Evolutionary conservation across 441 rosid genomes (phyloP), one percentile per base, ranked within the genome.

Genomic region (Croton setiger): DNA sequence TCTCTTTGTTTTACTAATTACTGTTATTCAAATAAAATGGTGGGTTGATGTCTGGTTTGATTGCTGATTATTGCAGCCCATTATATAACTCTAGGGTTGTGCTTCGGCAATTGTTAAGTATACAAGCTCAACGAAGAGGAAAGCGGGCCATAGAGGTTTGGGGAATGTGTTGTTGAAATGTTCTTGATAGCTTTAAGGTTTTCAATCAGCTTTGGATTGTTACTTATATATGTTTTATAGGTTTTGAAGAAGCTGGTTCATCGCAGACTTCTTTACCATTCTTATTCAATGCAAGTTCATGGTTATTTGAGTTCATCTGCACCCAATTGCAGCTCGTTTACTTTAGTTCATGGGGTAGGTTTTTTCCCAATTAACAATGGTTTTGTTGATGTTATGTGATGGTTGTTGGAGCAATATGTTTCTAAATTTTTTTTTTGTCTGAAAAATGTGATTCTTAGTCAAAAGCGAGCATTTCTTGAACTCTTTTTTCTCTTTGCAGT

Each of bases 271-370:
- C 80, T 94, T 72, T 95, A 95, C 81, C 88, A 85, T 81, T 90
- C 99, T 45, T 95, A 95, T 81, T 92, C 98, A 60, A 88, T 95
- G 97, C 94, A 86, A 81, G 96, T 95, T 77, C 88, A 92, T 71
- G 99, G 99, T 52, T 92, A 79, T 63, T 74, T 88, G 74, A 77
- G 83, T 61, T 82, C 89, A 44, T 73, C 72, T 53, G 44, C 75
- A 62, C 70, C 73, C 27, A 75, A 77, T 74, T 88, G 82, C 60
- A 72, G 77, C 75, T 83, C 83, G 17, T 88, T 95, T 61, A 92
- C 92, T 4, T 84, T 95, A 47, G 97, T 92, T 33, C 99, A 95
- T 68, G 97, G 98, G 85, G 99, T 90, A 82, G 39, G 87, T 63
- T 33, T 58, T 73, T 65, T 72, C 18, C 73, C 61, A 4, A 12